Conservation (phyloP, 163 green algal genomes). For the Dunaliella salina region DNA sequence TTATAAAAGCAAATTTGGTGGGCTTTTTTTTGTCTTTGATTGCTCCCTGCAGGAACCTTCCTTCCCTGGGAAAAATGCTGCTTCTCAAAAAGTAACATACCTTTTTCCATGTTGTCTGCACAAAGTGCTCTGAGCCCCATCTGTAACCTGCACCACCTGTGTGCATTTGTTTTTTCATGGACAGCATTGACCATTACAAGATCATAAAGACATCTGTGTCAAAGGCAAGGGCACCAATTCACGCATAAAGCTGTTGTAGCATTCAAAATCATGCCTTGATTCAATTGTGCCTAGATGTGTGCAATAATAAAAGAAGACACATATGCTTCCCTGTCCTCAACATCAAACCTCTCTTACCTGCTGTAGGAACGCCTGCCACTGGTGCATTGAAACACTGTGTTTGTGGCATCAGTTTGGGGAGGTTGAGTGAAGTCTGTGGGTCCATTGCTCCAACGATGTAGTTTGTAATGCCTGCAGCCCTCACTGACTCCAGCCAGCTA, state of each 20-base stretch:
- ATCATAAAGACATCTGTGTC: not conserved
- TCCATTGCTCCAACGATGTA: constrained; percentile 17
- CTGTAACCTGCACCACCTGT: not conserved
- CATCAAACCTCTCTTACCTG: not conserved
- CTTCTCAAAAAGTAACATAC: not conserved
- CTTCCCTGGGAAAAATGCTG: too few relatives aligned
- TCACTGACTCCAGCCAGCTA: not conserved
- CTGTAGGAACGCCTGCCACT: not conserved
- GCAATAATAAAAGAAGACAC: not conserved
- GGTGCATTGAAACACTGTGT: not conserved
- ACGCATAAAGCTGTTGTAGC: not conserved
- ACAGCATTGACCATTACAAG: not conserved
- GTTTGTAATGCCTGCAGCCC: not conserved
- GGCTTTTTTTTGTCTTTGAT: too few relatives aligned
- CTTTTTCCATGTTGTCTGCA: not conserved
- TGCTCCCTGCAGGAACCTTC: too few relatives aligned
- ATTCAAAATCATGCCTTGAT: not conserved
- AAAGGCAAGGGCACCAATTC: not conserved
- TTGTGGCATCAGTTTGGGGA: not conserved
- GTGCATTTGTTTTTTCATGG: not conserved
- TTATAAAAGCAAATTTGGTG: too few relatives aligned
- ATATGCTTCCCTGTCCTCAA: not conserved
- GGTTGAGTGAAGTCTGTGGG: not conserved
- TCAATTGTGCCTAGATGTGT: not conserved
- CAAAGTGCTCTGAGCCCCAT: not conserved